phyloP scores from a whole-genome alignment of 1,284 basidiomycete species.

The Exobasidium cylindrosporum region DNA sequence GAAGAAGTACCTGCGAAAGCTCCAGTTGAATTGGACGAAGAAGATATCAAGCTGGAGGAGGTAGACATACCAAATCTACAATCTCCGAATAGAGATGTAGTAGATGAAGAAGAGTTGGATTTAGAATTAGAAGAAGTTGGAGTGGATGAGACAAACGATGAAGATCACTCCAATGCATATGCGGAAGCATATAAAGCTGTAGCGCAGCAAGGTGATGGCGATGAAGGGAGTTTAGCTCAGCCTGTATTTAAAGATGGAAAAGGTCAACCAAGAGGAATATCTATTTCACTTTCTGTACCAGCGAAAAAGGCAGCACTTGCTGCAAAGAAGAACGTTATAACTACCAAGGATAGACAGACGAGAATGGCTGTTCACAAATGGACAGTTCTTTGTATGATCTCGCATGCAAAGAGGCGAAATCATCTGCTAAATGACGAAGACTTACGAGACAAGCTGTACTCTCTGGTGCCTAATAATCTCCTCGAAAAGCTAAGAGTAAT shows the following conservation, averaged over 20 bases:
- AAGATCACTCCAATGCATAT: constrained; percentile 20
- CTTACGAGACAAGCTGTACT: constrained; percentile 62
- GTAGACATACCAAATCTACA: constrained; percentile 25
- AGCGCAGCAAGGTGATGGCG: constrained; percentile 6
- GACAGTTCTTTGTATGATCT: constrained; percentile 65
- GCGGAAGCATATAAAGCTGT: constrained; percentile 33
- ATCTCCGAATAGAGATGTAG: neutral
- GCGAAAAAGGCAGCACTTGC: constrained; percentile 12
- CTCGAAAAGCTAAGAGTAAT: constrained; percentile 45
- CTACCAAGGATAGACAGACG: constrained; percentile 47
- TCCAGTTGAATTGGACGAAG: constrained; percentile 21
- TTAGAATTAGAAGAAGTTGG: constrained; percentile 14
- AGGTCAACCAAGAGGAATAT: constrained; percentile 27
- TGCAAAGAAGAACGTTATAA: constrained; percentile 30
- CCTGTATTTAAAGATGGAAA: constrained; percentile 45
- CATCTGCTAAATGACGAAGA: constrained; percentile 77
- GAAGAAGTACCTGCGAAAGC: no score
- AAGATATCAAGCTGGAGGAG: constrained; percentile 34
- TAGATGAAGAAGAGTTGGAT: neutral
- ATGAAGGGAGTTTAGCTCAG: constrained; percentile 19
- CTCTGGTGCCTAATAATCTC: constrained; percentile 37
- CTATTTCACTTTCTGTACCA: constrained; percentile 8
- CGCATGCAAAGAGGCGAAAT: constrained; percentile 74
- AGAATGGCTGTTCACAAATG: constrained; percentile 49
- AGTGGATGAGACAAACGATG: constrained; percentile 38